Conservation (phyloP, 495 filamentous ascomycete species). For the Rhypophila decipiens region DNA sequence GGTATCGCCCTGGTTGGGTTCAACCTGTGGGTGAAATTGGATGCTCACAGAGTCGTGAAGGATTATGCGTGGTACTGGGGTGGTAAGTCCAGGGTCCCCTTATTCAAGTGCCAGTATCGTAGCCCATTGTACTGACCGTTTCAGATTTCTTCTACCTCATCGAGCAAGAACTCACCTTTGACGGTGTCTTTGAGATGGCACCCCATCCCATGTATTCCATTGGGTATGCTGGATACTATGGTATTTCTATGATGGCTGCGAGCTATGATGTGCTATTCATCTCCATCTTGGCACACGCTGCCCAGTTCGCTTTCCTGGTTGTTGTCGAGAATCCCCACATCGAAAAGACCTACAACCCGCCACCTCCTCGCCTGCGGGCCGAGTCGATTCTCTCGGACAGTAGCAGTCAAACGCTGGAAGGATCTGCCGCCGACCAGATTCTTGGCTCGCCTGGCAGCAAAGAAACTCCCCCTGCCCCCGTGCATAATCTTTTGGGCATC, state of each 20-base stretch:
- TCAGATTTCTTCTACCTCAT: conserved; percentile 95
- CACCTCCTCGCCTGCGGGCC: conserved; percentile 61
- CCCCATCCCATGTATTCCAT: conserved; percentile 99
- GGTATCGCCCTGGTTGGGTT: conserved; percentile 80
- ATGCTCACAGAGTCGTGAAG: conserved; percentile 97
- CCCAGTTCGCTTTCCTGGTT: conserved; percentile 87
- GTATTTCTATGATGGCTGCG: conserved; percentile 96
- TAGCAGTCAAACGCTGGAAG: conserved; percentile 25
- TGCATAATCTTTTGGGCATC: conserved; percentile 75
- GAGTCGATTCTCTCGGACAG: conserved; percentile 28
- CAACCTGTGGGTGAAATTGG: conserved; percentile 98
- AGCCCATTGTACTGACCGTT: conserved; percentile 12
- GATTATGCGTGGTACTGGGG: conserved; percentile 99
- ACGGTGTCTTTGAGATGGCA: conserved; percentile 98
- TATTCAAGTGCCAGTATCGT: neutral
- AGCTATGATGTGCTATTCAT: conserved; percentile 97
- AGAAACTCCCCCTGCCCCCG: conserved; percentile 49
- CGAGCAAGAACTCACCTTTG: conserved; percentile 95
- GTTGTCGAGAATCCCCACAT: conserved; percentile 95
- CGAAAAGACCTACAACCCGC: conserved; percentile 94
- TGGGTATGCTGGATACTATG: conserved; percentile 96
- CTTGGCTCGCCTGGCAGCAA: conserved; percentile 2
- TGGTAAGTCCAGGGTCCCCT: conserved; percentile 16
- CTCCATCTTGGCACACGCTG: conserved; percentile 89
- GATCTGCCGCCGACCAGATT: neutral